Conservation (phyloP, 768 basidiomycete species). For the Neoboletus subvelutipes region DNA sequence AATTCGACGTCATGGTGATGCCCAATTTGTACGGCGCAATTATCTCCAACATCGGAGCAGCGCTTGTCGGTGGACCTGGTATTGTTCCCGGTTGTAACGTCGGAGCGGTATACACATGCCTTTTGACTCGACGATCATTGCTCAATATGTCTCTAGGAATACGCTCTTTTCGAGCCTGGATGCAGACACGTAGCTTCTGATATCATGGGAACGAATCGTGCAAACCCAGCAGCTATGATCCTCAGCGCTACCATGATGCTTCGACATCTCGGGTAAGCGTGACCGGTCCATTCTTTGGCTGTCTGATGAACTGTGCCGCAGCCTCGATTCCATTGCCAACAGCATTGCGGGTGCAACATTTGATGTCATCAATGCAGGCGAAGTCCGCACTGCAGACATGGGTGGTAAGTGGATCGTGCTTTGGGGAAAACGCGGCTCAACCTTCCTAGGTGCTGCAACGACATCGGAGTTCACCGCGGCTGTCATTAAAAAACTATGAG, state of each 20-base stretch:
- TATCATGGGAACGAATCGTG: conserved; percentile 94
- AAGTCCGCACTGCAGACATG: conserved; percentile 93
- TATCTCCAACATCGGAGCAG: conserved; percentile 97
- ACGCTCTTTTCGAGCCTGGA: conserved; percentile 97
- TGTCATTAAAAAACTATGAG: conserved; percentile 77
- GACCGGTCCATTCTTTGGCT: conserved; percentile 13
- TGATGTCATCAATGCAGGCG: conserved; percentile 84
- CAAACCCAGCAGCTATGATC: conserved; percentile 97
- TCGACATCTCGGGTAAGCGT: conserved; percentile 83
- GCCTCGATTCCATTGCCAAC: conserved; percentile 91
- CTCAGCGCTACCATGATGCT: conserved; percentile 98
- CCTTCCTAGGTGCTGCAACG: conserved; percentile 66
- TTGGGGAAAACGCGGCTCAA: conserved; percentile 7
- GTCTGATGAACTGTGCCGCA: conserved; percentile 30
- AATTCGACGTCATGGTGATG: conserved; percentile 99
- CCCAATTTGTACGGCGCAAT: conserved; percentile 97
- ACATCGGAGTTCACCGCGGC: conserved; percentile 96
- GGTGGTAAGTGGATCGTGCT: conserved; percentile 59
- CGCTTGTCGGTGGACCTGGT: conserved; percentile 97
- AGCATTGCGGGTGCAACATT: conserved; percentile 90
- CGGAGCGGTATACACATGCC: conserved; percentile 62
- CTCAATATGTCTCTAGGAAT: conserved; percentile 56
- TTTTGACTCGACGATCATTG: background rate
- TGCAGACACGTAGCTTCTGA: conserved; percentile 94
- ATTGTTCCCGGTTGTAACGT: conserved; percentile 98